Conservation (phyloP, 2,329 filamentous ascomycete species). For the Colletotrichum trifolii region DNA sequence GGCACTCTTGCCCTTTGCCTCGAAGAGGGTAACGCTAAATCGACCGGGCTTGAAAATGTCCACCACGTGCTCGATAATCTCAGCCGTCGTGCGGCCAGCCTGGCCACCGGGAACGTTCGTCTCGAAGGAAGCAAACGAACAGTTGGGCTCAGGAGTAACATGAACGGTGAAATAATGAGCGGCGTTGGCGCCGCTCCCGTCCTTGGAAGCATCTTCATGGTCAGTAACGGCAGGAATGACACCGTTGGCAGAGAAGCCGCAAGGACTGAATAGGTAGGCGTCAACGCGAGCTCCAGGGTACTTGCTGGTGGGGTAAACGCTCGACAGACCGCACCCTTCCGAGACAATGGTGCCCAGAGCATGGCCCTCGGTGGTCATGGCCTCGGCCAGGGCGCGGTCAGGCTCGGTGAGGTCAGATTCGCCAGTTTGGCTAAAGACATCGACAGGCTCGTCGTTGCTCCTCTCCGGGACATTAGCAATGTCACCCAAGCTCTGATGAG, state of each 20-base stretch:
- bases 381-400: constrained; percentile 72
- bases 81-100: constrained; percentile 86
- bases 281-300: constrained; percentile 96
- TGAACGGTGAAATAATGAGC: constrained; percentile 98
- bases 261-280: constrained; percentile 95
- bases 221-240: constrained; percentile 83
- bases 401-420: constrained; percentile 65
- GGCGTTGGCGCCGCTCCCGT: constrained; percentile 55
- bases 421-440: constrained; percentile 81
- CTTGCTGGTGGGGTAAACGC: constrained; percentile 85
- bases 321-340: constrained; percentile 86
- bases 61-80: constrained; percentile 94
- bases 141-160: constrained; percentile 95
- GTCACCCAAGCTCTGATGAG: constrained; percentile 68
- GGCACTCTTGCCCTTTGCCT: constrained; percentile 76
- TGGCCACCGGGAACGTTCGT: constrained; percentile 95
- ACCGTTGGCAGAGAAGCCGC: constrained; percentile 96
- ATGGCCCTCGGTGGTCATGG: constrained; percentile 92
- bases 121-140: constrained; percentile 98
- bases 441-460: constrained; percentile 70
- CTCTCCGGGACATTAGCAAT: constrained; percentile 57
- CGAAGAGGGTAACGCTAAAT: constrained; percentile 96
- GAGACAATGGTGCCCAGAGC: constrained; percentile 92
- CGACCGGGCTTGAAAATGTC: constrained; percentile 97
- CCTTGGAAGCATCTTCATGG: constrained; percentile 50